phyloP scores from a whole-genome alignment of 345 rosid species.

The Turnera subulata region DNA sequence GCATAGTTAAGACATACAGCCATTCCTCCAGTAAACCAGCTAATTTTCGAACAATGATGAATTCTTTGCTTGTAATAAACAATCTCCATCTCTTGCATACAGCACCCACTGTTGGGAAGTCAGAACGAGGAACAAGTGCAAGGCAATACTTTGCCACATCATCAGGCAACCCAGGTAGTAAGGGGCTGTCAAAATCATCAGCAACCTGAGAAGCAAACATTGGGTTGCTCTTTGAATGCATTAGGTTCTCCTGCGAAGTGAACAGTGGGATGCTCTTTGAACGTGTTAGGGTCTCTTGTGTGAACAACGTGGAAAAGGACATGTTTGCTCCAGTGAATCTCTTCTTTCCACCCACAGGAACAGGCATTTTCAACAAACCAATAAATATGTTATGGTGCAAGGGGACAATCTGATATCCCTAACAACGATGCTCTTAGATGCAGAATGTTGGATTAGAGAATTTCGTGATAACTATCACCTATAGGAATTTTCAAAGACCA shows the following conservation, averaged over 20 bases:
- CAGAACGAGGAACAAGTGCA: constrained; percentile 73
- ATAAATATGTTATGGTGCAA: constrained; percentile 23
- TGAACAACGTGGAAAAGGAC: constrained; percentile 29
- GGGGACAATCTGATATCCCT: constrained; percentile 7
- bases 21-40: constrained; percentile 82
- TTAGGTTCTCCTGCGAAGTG: too few relatives aligned
- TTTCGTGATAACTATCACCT: constrained; percentile 78
- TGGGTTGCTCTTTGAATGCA: constrained; percentile 32
- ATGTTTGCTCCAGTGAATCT: constrained; percentile 15
- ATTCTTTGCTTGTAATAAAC: constrained; percentile 75
- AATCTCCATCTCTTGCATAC: constrained; percentile 88
- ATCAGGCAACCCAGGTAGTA: constrained; percentile 85
- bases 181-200: constrained; percentile 30
- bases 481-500: constrained; percentile 80
- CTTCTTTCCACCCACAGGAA: constrained; percentile 50
- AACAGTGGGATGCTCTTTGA: constrained; percentile 36
- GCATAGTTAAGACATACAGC: constrained; percentile 66
- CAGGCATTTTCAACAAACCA: constrained; percentile 36
- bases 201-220: constrained; percentile 28
- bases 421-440: constrained; percentile 27
- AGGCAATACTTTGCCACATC: constrained; percentile 82
- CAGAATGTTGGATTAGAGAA: constrained; percentile 37
- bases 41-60: constrained; percentile 52
- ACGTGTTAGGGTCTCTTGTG: constrained; percentile 20
- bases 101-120: constrained; percentile 68